Evolutionary conservation across 148 eudicot genomes (phyloP).

Genomic region (Oxyria digyna): DNA sequence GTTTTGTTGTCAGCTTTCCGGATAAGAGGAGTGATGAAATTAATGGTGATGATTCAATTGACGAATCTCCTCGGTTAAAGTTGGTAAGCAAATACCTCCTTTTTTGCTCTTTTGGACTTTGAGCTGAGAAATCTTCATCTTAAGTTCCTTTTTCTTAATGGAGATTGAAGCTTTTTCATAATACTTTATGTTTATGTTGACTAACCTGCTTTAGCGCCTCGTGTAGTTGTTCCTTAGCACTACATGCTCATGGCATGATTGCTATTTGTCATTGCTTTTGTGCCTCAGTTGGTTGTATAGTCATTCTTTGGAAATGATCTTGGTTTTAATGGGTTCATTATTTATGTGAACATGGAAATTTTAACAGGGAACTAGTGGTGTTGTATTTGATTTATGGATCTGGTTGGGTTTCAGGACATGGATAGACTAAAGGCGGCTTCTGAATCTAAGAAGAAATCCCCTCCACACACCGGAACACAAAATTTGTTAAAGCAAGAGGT

Average conservation of each 20-base stretch:
- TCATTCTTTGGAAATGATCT: background rate
- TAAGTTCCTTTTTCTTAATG: background rate
- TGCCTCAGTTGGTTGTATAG: background rate
- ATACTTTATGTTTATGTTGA: background rate
- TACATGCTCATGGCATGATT: slow-evolving; percentile 1
- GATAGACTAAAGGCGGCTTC: slow-evolving; percentile 27
- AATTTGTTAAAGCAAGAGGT: slow-evolving; percentile 76
- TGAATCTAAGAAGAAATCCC: slow-evolving; percentile 28
- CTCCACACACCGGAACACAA: slow-evolving; percentile 38
- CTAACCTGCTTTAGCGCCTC: slow-evolving; percentile 2
- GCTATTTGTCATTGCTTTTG: slow-evolving; percentile 7
- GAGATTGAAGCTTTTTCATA: background rate
- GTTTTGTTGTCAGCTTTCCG: slow-evolving; percentile 36
- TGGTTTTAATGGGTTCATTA: background rate
- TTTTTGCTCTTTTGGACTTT: slow-evolving; percentile 6
- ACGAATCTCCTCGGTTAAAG: slow-evolving; percentile 30
- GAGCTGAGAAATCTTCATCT: background rate
- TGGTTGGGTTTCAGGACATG: slow-evolving; percentile 36
- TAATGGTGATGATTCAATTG: slow-evolving; percentile 29
- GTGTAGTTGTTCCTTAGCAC: background rate
- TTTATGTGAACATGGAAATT: background rate
- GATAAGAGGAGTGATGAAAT: slow-evolving; percentile 34
- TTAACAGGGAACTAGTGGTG: background rate
- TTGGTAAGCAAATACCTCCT: slow-evolving; percentile 27
- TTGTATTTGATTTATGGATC: background rate